phyloP scores from a whole-genome alignment of 768 basidiomycete genomes.

The Suillus spraguei region DNA sequence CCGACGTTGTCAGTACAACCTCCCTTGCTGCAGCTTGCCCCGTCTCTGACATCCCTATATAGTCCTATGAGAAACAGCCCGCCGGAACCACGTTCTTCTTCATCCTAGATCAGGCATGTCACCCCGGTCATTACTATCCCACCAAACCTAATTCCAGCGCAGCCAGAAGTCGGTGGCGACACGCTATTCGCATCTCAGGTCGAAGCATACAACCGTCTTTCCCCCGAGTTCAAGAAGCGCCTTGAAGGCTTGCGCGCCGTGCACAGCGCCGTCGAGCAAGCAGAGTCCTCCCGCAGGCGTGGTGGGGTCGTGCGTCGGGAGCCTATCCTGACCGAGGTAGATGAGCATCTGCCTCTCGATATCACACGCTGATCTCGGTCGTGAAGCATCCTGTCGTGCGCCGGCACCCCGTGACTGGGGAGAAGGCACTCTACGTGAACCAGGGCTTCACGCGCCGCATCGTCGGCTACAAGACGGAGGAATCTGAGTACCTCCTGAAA shows the following conservation, averaged over 20 bases:
- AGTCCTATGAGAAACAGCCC: constrained; percentile 59
- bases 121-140: not conserved
- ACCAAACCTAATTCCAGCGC: constrained; percentile 25
- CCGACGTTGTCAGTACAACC: constrained; percentile 46
- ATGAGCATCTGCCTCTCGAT: constrained; percentile 5
- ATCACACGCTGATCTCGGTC: constrained; percentile 1
- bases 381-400: constrained; percentile 56
- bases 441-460: constrained; percentile 55
- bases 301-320: constrained; percentile 53
- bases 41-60: constrained; percentile 1
- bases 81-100: constrained; percentile 60
- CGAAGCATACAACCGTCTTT: constrained; percentile 62
- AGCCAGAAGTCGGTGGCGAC: constrained; percentile 45
- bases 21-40: not conserved
- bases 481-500: constrained; percentile 55
- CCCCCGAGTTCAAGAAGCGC: constrained; percentile 55
- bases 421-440: constrained; percentile 63
- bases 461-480: constrained; percentile 56
- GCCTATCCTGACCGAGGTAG: constrained; percentile 48
- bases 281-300: constrained; percentile 44
- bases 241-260: constrained; percentile 59
- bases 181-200: constrained; percentile 59
- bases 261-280: constrained; percentile 56
- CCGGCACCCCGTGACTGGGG: constrained; percentile 62
- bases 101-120: constrained; percentile 48